phyloP scores from a whole-genome alignment of 2,329 filamentous ascomycete species.

The Neonectria sp. region DNA sequence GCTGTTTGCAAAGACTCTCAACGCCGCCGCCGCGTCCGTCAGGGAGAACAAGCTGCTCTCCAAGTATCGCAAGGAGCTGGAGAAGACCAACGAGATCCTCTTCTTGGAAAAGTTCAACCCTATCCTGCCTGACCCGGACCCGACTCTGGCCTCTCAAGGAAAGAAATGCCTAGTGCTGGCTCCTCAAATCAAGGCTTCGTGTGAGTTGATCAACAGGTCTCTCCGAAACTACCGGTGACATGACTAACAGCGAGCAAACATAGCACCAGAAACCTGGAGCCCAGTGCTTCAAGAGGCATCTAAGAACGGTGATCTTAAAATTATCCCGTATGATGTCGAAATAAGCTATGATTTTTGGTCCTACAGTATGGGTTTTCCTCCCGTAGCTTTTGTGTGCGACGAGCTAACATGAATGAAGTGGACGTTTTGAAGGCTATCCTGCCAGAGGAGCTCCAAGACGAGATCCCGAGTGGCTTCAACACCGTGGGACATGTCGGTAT shows the following conservation, averaged over 20 bases:
- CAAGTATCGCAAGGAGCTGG: conserved; percentile 76
- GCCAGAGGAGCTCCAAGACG: conserved; percentile 83
- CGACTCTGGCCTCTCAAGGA: conserved; percentile 66
- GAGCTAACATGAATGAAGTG: conserved; percentile 61
- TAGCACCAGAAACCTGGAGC: conserved; percentile 81
- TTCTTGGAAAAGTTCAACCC: conserved; percentile 73
- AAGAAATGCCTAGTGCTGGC: conserved; percentile 74
- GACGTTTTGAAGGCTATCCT: conserved; percentile 89
- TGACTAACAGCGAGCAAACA: conserved; percentile 27
- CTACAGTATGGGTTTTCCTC: conserved; percentile 72
- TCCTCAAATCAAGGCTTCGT: conserved; percentile 68
- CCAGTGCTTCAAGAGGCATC: conserved; percentile 77
- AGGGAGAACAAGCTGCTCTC: conserved; percentile 83
- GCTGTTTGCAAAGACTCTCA: conserved; percentile 84
- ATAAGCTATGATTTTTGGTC: conserved; percentile 91
- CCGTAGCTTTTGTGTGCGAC: neutral
- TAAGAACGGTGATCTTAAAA: conserved; percentile 74
- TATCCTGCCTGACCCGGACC: conserved; percentile 75
- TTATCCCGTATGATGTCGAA: conserved; percentile 82
- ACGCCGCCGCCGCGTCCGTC: conserved; percentile 84
- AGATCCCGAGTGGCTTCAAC: conserved; percentile 89
- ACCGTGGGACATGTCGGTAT: conserved; percentile 88
- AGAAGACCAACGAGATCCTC: conserved; percentile 77
- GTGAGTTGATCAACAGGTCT: conserved; percentile 51
- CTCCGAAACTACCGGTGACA: neutral